These are phyloP conservation scores for Aspergillus hancockii DNA, from an alignment of 495 filamentous ascomycete genomes.

Conservation along the genomic window DNA sequence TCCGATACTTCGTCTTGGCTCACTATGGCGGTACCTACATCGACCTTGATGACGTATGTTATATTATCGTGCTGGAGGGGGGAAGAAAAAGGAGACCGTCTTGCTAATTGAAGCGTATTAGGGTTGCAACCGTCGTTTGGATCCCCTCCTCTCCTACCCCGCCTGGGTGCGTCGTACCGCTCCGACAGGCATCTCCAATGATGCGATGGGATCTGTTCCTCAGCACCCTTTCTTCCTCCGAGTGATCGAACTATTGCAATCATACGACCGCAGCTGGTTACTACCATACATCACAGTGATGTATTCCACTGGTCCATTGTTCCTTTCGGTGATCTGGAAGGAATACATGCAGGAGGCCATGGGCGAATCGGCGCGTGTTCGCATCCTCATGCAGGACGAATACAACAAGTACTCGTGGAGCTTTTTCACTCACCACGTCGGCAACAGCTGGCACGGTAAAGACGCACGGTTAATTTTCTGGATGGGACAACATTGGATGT, in stretches of 20 bases:
- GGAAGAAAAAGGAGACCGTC: background rate
- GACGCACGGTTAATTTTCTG: conserved; percentile 80
- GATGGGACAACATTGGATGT: conserved; percentile 74
- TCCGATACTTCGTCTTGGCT: conserved; percentile 83
- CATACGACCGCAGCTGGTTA: conserved; percentile 74
- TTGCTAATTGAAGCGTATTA: conserved; percentile 27
- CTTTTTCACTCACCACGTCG: conserved; percentile 75
- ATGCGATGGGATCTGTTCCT: conserved; percentile 80
- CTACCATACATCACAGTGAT: conserved; percentile 89
- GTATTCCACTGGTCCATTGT: conserved; percentile 83
- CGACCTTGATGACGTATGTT: conserved; percentile 80
- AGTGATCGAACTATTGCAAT: conserved; percentile 67
- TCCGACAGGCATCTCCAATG: conserved; percentile 87
- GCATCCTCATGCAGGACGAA: conserved; percentile 63
- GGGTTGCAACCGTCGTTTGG: conserved; percentile 81
- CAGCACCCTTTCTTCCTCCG: conserved; percentile 81
- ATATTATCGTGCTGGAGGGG: background rate
- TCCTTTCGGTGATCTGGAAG: conserved; percentile 83
- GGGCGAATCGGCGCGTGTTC: conserved; percentile 45
- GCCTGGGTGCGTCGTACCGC: conserved; percentile 79
- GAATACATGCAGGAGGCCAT: conserved; percentile 59
- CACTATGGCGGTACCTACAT: conserved; percentile 88
- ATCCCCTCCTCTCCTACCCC: conserved; percentile 78
- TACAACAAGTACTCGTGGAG: conserved; percentile 72
- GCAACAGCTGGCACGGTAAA: conserved; percentile 75